Base-by-base conservation (phyloP, 2,329 filamentous ascomycete species). In the Fusarium neocosmosporiellum region DNA sequence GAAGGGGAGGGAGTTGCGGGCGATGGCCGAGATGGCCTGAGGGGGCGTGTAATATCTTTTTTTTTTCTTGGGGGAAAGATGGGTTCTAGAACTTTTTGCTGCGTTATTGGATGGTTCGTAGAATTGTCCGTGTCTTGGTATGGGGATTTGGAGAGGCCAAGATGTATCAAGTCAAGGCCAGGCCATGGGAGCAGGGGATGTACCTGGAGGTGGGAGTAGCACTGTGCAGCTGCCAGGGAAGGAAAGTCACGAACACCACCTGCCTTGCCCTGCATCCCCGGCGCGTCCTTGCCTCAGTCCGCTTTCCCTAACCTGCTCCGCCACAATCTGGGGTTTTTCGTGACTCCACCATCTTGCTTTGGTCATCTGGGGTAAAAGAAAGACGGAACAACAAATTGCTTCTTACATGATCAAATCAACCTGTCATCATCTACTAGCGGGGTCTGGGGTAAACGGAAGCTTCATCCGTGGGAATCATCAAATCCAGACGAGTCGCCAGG, bases 1-100 rank as follows among this genome's bases (percentile, higher is more conserved):
- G n/a, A n/a, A n/a, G n/a, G n/a, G n/a, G n/a, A n/a, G n/a, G n/a
- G n/a, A n/a, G n/a, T 46, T 63, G 63, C 33, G 34, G 33, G 29
- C 39, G 37, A 39, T 48, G 57, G n/a, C 57, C 57, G 57, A 59
- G 57, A 58, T 58, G 36, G 36, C 5, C 55, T 59, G 41, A 48
- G 39, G 55, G 55, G 50, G 48, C 18, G 46, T 50, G 46, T 31
- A 7, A 27, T 31, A 10, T 1, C 7, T 27, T 29, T 29, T 29
- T 33, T 48, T 27, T 29, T 48, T 18, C 43, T 48, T 54, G 29
- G 50, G 13, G 20, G 34, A 31, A 41, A 41, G 18, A 41, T 20
- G 18, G 16, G 55, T 59, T 59, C 34, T 59, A 22, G 36, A 41
- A 22, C 5, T 4, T 6, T 13, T 27, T 24, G 18, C 7, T 59